These are phyloP conservation scores for Globisporangium barbulae DNA, from an alignment of 352 stramenopile genomes.

Conservation along the genomic window DNA sequence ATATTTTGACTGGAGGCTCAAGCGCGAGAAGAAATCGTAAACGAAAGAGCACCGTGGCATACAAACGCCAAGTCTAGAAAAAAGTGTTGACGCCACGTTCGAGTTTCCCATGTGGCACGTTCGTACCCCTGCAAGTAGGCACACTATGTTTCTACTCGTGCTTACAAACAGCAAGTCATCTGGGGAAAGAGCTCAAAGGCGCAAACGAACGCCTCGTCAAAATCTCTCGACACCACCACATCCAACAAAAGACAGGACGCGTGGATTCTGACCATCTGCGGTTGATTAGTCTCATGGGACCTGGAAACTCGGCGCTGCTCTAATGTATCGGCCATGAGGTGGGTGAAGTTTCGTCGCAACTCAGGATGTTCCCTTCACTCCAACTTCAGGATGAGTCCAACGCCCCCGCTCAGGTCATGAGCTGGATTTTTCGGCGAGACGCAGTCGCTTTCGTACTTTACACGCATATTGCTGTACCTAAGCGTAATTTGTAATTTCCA, in stretches of 20 bases:
- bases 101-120: background rate
- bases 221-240: no score
- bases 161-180: background rate
- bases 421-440: background rate
- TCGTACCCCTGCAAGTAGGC: background rate
- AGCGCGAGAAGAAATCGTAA: background rate
- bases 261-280: no score
- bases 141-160: background rate
- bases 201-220: background rate
- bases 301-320: background rate
- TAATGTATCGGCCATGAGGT: background rate
- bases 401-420: background rate
- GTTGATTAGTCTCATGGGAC: no score
- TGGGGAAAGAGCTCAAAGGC: background rate
- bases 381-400: conserved; percentile 1
- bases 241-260: no score
- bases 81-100: background rate
- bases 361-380: background rate
- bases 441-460: no score
- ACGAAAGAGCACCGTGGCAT: background rate
- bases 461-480: no score
- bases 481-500: no score
- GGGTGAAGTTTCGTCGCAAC: background rate
- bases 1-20: background rate
- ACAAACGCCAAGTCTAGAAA: background rate